Evolutionary conservation across 768 basidiomycete genomes (phyloP).

Genomic region (Suillus weaverae): DNA sequence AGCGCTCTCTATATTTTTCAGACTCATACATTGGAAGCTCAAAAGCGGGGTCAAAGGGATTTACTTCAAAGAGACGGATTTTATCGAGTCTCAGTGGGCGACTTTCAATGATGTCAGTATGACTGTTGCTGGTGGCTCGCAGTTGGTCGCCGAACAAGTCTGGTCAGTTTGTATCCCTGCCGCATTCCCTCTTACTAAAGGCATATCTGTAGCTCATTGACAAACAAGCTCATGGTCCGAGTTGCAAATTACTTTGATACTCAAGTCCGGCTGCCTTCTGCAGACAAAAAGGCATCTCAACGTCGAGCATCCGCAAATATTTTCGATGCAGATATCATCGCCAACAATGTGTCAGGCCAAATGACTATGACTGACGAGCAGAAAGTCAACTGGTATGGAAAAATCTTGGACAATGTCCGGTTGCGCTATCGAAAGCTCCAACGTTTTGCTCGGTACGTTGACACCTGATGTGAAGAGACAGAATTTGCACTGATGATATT

Average conservation of each 20-base stretch:
- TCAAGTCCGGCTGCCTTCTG: constrained; percentile 77
- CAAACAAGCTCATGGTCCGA: constrained; percentile 89
- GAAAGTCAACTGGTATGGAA: constrained; percentile 85
- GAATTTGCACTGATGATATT: constrained; percentile 8
- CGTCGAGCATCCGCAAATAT: constrained; percentile 32
- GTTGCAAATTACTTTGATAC: constrained; percentile 94
- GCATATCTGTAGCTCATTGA: constrained; percentile 64
- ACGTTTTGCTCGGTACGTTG: constrained; percentile 77
- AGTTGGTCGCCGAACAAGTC: constrained; percentile 91
- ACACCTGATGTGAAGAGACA: neutral
- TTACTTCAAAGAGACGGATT: constrained; percentile 97
- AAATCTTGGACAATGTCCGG: constrained; percentile 90
- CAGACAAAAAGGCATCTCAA: constrained; percentile 31
- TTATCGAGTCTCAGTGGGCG: constrained; percentile 95
- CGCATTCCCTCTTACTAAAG: neutral
- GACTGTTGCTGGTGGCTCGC: constrained; percentile 82
- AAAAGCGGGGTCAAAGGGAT: constrained; percentile 90
- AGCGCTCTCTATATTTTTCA: constrained; percentile 87
- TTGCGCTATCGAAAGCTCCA: constrained; percentile 92
- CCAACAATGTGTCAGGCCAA: constrained; percentile 36
- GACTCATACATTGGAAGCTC: constrained; percentile 91
- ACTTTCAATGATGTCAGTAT: constrained; percentile 92
- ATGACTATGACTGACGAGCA: constrained; percentile 89
- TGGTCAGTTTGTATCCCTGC: constrained; percentile 56
- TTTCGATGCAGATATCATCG: constrained; percentile 37